Evolutionary conservation across 2,329 filamentous ascomycete genomes (phyloP).

Genomic region (Fusarium sp.): DNA sequence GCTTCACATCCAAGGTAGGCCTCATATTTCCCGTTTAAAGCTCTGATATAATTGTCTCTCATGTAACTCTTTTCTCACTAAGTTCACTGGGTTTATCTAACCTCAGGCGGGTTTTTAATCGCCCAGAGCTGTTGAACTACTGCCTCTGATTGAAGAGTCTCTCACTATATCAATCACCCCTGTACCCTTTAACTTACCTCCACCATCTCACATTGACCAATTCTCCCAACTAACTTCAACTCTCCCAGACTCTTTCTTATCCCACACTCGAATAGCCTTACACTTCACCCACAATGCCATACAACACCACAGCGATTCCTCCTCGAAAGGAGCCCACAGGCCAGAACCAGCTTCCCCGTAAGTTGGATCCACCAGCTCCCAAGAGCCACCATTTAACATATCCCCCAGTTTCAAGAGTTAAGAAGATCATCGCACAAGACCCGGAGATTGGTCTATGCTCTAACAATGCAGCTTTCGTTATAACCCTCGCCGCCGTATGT

Average conservation of each 20-base stretch:
- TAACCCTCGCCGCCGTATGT: conserved; percentile 86
- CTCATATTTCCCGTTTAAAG: conserved; percentile 1
- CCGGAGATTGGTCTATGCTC: conserved; percentile 88
- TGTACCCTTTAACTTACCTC: conserved; percentile 12
- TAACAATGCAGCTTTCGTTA: conserved; percentile 93
- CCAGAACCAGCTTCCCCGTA: conserved; percentile 86
- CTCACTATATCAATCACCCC: neutral
- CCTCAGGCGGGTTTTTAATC: neutral
- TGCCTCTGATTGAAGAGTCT: neutral
- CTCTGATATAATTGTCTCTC: neutral
- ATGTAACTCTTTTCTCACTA: neutral
- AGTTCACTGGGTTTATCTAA: neutral
- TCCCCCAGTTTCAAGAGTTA: conserved; percentile 85
- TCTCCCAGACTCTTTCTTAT: conserved; percentile 1
- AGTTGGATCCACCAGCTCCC: conserved; percentile 54
- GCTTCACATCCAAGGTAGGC: conserved; percentile 21
- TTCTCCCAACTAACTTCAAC: conserved; percentile 8
- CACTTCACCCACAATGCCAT: conserved; percentile 74
- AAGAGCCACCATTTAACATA: conserved; percentile 7
- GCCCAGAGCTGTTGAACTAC: neutral
- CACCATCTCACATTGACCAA: neutral
- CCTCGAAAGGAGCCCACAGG: conserved; percentile 87
- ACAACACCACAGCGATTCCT: conserved; percentile 87
- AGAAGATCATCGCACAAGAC: conserved; percentile 93
- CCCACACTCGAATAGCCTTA: neutral